Percentiles rank a stretch among this genome's conserved stretches.
Conservation (phyloP, 2,329 filamentous ascomycete genomes). For the Fusarium napiforme region DNA sequence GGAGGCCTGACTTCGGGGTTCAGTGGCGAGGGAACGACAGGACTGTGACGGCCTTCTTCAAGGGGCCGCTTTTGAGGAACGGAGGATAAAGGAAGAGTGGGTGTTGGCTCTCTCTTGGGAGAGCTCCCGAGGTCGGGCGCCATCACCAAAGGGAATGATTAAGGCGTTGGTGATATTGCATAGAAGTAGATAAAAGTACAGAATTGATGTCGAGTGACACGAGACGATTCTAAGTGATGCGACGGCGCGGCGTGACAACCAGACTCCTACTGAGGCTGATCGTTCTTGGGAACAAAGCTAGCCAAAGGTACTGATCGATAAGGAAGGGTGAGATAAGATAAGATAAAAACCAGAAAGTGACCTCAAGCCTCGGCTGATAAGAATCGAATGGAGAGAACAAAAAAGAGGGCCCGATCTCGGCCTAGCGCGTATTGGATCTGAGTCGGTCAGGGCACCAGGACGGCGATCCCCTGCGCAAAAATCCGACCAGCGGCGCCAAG, state of each 20-base stretch:
- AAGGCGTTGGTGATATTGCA: not conserved
- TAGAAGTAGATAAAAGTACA: not conserved
- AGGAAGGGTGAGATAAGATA: constrained; percentile 18
- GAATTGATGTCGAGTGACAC: constrained; percentile 1
- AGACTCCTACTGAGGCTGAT: not conserved
- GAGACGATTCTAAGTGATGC: not conserved
- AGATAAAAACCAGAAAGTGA: constrained; percentile 6
- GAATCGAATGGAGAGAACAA: constrained; percentile 17
- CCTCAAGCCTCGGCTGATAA: constrained; percentile 14
- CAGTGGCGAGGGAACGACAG: constrained; percentile 77
- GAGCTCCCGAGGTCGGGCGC: constrained; percentile 51
- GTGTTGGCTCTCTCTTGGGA: constrained; percentile 56
- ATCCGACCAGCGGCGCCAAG: constrained; percentile 38
- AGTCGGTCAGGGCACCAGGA: constrained; percentile 31
- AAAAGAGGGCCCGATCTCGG: constrained; percentile 45
- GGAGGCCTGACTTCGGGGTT: constrained; percentile 69
- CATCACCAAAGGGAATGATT: constrained; percentile 41
- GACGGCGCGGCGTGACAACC: not conserved
- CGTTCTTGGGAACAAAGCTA: constrained; percentile 9
- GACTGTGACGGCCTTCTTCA: constrained; percentile 73
- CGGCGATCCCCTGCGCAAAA: constrained; percentile 38
- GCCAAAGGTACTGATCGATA: not conserved
- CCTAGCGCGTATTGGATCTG: constrained; percentile 43
- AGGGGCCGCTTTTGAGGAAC: constrained; percentile 73
- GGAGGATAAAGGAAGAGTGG: constrained; percentile 55